Evolutionary conservation across 768 basidiomycete species (phyloP).

Genomic region (Tricholoma bakamatsutake): DNA sequence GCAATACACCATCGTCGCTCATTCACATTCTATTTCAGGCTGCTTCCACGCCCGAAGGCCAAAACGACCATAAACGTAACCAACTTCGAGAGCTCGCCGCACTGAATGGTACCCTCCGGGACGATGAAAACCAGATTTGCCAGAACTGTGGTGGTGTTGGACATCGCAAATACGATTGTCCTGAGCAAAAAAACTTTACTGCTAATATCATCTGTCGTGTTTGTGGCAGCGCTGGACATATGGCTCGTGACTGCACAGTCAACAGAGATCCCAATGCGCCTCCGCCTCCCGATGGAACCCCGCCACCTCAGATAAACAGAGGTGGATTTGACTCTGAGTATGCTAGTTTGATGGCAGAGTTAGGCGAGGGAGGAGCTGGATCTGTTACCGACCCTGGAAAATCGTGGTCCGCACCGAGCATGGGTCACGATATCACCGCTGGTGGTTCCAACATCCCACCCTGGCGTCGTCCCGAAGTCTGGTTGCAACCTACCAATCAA

Average conservation of each 20-base stretch:
- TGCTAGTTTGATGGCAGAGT: constrained; percentile 94
- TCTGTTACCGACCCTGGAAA: constrained; percentile 49
- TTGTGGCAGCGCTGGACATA: constrained; percentile 97
- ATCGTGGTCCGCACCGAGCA: constrained; percentile 44
- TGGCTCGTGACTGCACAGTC: constrained; percentile 97
- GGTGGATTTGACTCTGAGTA: constrained; percentile 97
- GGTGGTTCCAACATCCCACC: constrained; percentile 82
- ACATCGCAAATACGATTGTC: constrained; percentile 98
- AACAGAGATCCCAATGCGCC: constrained; percentile 83
- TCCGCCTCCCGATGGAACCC: constrained; percentile 34
- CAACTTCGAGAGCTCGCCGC: constrained; percentile 97
- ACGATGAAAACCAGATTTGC: constrained; percentile 99
- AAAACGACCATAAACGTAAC: constrained; percentile 99
- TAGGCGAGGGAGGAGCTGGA: constrained; percentile 75
- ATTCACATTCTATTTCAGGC: constrained; percentile 51
- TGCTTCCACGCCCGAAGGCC: constrained; percentile 97
- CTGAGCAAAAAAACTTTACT: constrained; percentile 96
- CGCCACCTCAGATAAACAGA: constrained; percentile 50
- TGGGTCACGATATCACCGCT: constrained; percentile 61
- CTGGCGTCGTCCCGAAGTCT: constrained; percentile 87
- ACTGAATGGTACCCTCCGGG: constrained; percentile 96
- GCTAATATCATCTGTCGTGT: constrained; percentile 99
- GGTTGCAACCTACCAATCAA: constrained; percentile 56
- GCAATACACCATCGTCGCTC: not conserved
- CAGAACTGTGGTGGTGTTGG: constrained; percentile 94